Evolutionary conservation across 306 rosid genomes (phyloP), one percentile per base, ranked within the genome.

Genomic region (Quercus cerris): DNA sequence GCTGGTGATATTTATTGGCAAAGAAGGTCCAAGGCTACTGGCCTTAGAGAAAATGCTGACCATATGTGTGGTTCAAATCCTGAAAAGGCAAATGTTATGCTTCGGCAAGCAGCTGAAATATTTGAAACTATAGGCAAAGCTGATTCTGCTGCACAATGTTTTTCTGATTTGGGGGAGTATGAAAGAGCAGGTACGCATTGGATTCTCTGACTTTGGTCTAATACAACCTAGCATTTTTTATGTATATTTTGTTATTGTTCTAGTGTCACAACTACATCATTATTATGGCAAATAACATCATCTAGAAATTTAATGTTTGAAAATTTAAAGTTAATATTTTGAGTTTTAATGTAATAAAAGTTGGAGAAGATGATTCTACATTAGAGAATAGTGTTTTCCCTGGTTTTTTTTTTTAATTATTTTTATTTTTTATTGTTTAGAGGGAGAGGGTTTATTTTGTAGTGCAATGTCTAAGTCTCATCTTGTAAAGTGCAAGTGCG

Each of bases 1-100:
- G 98, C 93, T 30, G 84, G 83, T 61, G 98, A 93, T 77, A 58
- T 77, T 18, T 86, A 89, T 35, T 93, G 98, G 97, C 97, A 93
- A 81, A 84, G 80, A 68, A 89, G 78, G 88, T 89, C 94, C 5
- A 91, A 80, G 79, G 98, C 94, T 56, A 59, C 90, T 4, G 97
- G 91, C 38, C 97, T 89, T 35, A 84, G 87, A 82, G 90, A 90
- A 22, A 78, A 11, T 17, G 94, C 97, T 30, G 84, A 83, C 22
- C 76, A 75, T 11, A 83, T 91, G 82, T 84, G 61, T 6, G 78
- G 56, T 74, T 76, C 82, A 44, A 83, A 87, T 68, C 85, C 79
- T 2, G 83, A 80, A 25, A 87, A 80, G 76, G 87, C 97, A 51
- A 87, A 86, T 38, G 87, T 88, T 22, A 74, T 70, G 12, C 91